Evolutionary conservation across 2,329 filamentous ascomycete species (phyloP), one percentile per base, ranked within the genome.

Genomic region (Domatiomyces catenatus): DNA sequence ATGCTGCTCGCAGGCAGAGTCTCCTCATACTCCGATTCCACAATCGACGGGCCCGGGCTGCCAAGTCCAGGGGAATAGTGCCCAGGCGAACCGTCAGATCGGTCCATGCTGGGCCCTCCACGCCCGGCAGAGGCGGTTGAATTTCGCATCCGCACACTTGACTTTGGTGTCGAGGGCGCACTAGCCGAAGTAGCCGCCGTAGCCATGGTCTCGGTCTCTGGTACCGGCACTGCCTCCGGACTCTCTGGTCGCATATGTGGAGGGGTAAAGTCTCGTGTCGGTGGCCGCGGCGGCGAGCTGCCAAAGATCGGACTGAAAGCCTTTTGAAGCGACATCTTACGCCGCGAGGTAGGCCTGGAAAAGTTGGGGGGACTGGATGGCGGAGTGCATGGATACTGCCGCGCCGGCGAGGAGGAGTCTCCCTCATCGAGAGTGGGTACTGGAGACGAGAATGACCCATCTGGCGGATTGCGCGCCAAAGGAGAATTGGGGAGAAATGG

Each of bases 201-300:
- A 45, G 80, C 73, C 50, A 72, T 71, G 0, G 76, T 80, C 0
- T 73, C 73, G 0, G 71, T 70, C 0, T 71, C 74, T 2, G 71
- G 62, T 1, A 71, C 67, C 8, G 75, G 71, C 2, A 75, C 71
- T 17, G 76, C 75, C 1, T 67, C 67, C 8, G 74, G 73, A 53
- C 71, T 75, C 54, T 71, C 72, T 2, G 69, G 69, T 43, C 76
- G 69, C 62, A 80, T 79, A 2, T 79, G 66, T 10, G 76, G 76
- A 57, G 79, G 76, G 48, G 79, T 78, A 51, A 77, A 69, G 8
- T 70, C 67, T 58, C 77, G 73, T 52, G 69, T 68, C 17, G 43
- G n/a, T 2, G 42, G 42, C 5, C 17, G 8, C 18, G 44, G 49
- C 18, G 44, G 49, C n/a, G 18, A 20, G n/a, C 19, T 20, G 19